phyloP scores from a whole-genome alignment of 2,329 filamentous ascomycete genomes.

The Drechslera avenae region DNA sequence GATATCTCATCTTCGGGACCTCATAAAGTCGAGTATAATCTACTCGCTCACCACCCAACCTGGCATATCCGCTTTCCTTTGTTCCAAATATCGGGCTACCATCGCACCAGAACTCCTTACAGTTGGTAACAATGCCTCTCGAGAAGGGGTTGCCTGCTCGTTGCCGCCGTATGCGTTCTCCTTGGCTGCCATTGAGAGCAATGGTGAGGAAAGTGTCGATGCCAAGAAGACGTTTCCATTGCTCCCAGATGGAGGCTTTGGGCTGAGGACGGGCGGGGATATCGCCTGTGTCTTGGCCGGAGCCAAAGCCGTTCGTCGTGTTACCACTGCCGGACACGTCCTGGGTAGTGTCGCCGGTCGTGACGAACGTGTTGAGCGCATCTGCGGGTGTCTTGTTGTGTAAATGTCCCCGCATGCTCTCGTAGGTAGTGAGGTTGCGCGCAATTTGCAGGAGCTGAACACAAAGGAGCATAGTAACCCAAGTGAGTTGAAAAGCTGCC shows the following conservation, averaged over 20 bases:
- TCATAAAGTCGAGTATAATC: constrained; percentile 94
- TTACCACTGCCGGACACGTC: constrained; percentile 55
- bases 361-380: constrained; percentile 74
- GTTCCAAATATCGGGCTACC: constrained; percentile 78
- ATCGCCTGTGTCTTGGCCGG: constrained; percentile 60
- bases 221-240: constrained; percentile 84
- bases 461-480: constrained; percentile 95
- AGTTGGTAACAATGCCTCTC: constrained; percentile 82
- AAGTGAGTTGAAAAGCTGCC: constrained; percentile 83
- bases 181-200: constrained; percentile 72
- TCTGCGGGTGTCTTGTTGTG: constrained; percentile 61
- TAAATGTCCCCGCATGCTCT: constrained; percentile 87
- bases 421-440: constrained; percentile 91
- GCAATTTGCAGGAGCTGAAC: constrained; percentile 94
- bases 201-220: constrained; percentile 94
- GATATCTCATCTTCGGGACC: constrained; percentile 71
- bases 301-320: constrained; percentile 62
- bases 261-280: constrained; percentile 52
- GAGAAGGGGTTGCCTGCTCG: constrained; percentile 80
- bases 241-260: constrained; percentile 70
- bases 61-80: constrained; percentile 72
- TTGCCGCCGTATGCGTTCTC: constrained; percentile 46
- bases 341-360: constrained; percentile 67
- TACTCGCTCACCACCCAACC: constrained; percentile 77
- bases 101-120: constrained; percentile 96